A percentile compares a stretch with the other conserved stretches of the same genome.
Evolutionary conservation across 345 rosid species (phyloP).

Genomic region (Ricinus communis): DNA sequence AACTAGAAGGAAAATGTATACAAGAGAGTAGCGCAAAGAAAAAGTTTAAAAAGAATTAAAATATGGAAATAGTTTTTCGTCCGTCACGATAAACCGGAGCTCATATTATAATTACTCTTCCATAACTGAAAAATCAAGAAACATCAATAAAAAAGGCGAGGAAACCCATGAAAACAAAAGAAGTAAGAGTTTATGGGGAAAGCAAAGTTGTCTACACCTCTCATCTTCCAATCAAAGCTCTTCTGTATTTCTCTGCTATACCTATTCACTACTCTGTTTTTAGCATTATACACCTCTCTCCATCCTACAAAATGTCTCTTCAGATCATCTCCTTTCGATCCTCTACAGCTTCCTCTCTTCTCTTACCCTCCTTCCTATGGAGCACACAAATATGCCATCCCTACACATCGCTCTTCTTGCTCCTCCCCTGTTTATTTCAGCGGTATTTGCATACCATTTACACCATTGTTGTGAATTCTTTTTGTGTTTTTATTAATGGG

Average conservation of each 20-base stretch:
- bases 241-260: conserved; percentile 81
- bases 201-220: conserved; percentile 34
- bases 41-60: no score
- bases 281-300: conserved; percentile 50
- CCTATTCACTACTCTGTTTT: conserved; percentile 52
- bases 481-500: conserved; percentile 7
- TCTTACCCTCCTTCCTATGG: conserved; percentile 77
- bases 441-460: conserved; percentile 31
- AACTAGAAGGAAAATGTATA: no score
- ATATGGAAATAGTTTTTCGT: no score
- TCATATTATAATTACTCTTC: no score
- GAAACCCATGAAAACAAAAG: conserved; percentile 5
- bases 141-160: neutral
- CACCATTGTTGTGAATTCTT: neutral
- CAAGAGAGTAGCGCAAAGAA: no score
- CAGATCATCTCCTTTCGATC: conserved; percentile 73
- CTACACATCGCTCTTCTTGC: conserved; percentile 65
- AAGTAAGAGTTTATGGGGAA: conserved; percentile 14
- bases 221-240: conserved; percentile 63
- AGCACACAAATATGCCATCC: conserved; percentile 77
- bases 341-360: conserved; percentile 62
- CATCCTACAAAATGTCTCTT: conserved; percentile 61
- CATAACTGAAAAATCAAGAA: neutral
- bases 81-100: no score
- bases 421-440: conserved; percentile 68